Conservation (phyloP, 805 yeast species). For the Limtongia smithiae region DNA sequence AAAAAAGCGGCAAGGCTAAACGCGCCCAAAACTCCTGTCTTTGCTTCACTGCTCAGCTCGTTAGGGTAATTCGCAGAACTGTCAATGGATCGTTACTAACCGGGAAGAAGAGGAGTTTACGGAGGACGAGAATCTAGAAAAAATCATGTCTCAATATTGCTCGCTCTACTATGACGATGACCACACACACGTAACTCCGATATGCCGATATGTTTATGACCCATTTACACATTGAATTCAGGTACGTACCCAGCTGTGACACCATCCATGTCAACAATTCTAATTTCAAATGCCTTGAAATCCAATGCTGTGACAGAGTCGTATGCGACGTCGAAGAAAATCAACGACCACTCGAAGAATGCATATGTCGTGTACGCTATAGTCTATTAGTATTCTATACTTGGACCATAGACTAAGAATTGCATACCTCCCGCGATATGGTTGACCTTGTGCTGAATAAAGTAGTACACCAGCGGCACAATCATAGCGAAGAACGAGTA, state of each 20-base stretch:
- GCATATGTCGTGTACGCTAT: slow-evolving; percentile 88
- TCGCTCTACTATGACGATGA: not conserved
- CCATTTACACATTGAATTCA: slow-evolving; percentile 15
- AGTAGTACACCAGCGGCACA: slow-evolving; percentile 81
- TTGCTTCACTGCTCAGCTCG: not conserved
- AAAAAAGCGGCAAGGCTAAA: slow-evolving; percentile 28
- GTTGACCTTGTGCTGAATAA: slow-evolving; percentile 89
- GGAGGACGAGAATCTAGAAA: too few relatives aligned
- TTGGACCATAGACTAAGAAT: not conserved
- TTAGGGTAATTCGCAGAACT: too few relatives aligned
- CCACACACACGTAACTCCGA: not conserved
- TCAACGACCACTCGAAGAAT: slow-evolving; percentile 89
- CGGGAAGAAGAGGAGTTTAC: too few relatives aligned
- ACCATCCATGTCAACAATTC: slow-evolving; percentile 36
- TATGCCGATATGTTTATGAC: not conserved
- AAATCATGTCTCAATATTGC: not conserved
- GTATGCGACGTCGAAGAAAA: slow-evolving; percentile 76
- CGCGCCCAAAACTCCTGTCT: slow-evolving; percentile 18
- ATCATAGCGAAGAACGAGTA: slow-evolving; percentile 64
- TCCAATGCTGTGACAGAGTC: slow-evolving; percentile 77
- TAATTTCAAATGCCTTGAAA: slow-evolving; percentile 58
- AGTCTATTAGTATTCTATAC: not conserved
- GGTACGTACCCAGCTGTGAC: slow-evolving; percentile 31
- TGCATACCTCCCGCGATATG: slow-evolving; percentile 59
- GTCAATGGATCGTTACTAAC: not conserved